These are phyloP conservation scores for Primulina eburnea DNA, from an alignment of 257 asterid species.

Conservation along the genomic window DNA sequence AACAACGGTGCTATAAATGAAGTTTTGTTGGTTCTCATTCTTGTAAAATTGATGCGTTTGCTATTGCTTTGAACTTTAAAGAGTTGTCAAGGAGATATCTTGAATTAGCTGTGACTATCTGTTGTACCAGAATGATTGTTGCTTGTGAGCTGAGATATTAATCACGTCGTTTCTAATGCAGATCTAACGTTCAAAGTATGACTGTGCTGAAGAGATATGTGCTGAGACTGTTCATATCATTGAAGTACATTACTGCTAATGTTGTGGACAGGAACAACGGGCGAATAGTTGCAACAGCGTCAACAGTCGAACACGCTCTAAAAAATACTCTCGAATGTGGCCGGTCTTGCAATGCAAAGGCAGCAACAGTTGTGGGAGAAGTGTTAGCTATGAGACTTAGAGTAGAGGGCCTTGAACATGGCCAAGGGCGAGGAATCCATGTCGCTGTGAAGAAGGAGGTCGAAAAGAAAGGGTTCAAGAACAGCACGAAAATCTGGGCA, in stretches of 20 bases:
- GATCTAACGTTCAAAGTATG: conserved; percentile 33
- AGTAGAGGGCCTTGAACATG: conserved; percentile 81
- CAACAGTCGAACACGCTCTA: conserved; percentile 69
- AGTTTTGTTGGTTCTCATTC: too few species aligned
- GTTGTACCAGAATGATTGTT: not conserved
- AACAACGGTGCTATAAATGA: too few species aligned
- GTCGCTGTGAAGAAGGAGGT: conserved; percentile 68
- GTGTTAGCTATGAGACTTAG: conserved; percentile 82
- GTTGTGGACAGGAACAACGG: conserved; percentile 78
- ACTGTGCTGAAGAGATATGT: conserved; percentile 71
- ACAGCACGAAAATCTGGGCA: conserved; percentile 66
- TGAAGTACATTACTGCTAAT: conserved; percentile 81
- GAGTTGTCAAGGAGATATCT: not conserved
- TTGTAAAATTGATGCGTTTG: too few species aligned
- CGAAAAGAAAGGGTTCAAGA: conserved; percentile 60
- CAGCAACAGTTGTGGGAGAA: conserved; percentile 83
- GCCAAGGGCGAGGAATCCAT: conserved; percentile 71
- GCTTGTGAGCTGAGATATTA: not conserved
- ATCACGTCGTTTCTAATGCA: conserved; percentile 3
- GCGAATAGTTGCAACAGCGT: conserved; percentile 64
- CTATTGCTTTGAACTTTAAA: too few species aligned
- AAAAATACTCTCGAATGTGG: conserved; percentile 73
- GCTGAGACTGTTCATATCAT: conserved; percentile 64
- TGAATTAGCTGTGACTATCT: not conserved
- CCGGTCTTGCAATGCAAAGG: conserved; percentile 75